phyloP scores from a whole-genome alignment of 306 rosid species.

The Mimosa pudica region DNA sequence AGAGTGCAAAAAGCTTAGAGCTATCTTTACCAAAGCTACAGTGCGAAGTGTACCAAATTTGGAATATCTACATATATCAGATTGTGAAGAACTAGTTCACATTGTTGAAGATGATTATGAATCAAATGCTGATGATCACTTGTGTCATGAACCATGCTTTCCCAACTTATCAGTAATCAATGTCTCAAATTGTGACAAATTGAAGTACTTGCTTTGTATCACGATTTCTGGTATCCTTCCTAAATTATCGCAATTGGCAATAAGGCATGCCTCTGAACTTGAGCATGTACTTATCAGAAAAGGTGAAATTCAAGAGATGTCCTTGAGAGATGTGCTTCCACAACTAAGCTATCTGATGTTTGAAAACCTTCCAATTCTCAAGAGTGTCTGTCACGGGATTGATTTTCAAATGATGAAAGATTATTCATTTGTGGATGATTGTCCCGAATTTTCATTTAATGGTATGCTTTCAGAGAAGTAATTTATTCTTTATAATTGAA shows the following conservation, averaged over 20 bases:
- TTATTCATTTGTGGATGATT: rapidly evolving
- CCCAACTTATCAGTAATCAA: not conserved
- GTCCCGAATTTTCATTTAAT: not conserved
- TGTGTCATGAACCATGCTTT: not conserved
- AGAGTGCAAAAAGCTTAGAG: not conserved
- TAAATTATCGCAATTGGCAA: rapidly evolving
- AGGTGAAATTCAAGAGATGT: not conserved
- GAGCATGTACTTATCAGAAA: not conserved
- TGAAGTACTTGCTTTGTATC: not conserved
- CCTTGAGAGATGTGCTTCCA: not conserved
- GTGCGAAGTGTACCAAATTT: not conserved
- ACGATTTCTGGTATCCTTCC: not conserved
- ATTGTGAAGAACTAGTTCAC: not conserved
- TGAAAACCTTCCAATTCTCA: not conserved
- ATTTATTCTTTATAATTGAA: not conserved
- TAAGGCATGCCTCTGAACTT: not conserved
- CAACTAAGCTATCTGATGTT: rapidly evolving
- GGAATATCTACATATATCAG: rapidly evolving
- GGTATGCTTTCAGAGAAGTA: not conserved
- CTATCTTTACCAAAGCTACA: not conserved
- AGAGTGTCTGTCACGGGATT: not conserved
- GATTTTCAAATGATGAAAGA: not conserved
- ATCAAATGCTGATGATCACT: not conserved
- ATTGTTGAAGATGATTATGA: not conserved
- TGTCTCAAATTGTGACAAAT: not conserved